A percentile compares a stretch with the other conserved stretches of the same genome.
These are phyloP conservation scores for Aeschynomene evenia DNA, from an alignment of 306 rosid species.

Conservation along the genomic window DNA sequence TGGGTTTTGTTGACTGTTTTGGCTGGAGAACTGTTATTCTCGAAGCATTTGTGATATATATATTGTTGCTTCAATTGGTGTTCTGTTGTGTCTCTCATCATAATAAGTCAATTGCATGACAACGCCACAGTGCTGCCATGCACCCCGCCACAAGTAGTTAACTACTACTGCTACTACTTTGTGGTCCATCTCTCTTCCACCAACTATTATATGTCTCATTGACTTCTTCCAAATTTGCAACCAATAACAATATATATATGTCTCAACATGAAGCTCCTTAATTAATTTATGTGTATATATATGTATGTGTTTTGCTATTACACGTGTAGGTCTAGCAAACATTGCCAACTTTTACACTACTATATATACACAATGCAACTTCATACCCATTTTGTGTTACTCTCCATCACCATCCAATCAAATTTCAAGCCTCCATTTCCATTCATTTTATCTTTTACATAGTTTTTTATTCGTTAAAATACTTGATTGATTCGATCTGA, in stretches of 20 bases:
- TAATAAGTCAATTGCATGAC: background rate
- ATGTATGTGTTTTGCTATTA: too few species aligned
- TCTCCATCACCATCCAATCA: background rate
- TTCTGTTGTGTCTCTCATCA: too few species aligned
- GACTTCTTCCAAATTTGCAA: background rate
- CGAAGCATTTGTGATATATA: too few species aligned
- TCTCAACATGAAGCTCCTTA: background rate
- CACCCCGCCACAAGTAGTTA: background rate
- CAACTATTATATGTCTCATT: background rate
- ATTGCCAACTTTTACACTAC: background rate
- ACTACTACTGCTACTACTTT: too few species aligned
- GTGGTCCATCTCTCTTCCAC: constrained; percentile 2
- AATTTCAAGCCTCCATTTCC: background rate
- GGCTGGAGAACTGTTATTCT: too few species aligned
- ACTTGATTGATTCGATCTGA: too few species aligned
- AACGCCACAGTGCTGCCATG: background rate
- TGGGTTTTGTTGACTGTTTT: too few species aligned
- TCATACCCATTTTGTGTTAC: too few species aligned
- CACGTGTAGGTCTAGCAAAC: background rate
- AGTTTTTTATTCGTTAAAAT: too few species aligned
- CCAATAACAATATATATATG: too few species aligned
- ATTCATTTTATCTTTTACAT: too few species aligned
- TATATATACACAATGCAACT: too few species aligned
- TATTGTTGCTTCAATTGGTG: background rate
- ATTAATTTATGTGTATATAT: background rate